Conservation (phyloP, 2,329 filamentous ascomycete genomes). For the Clathrospora elynae region DNA sequence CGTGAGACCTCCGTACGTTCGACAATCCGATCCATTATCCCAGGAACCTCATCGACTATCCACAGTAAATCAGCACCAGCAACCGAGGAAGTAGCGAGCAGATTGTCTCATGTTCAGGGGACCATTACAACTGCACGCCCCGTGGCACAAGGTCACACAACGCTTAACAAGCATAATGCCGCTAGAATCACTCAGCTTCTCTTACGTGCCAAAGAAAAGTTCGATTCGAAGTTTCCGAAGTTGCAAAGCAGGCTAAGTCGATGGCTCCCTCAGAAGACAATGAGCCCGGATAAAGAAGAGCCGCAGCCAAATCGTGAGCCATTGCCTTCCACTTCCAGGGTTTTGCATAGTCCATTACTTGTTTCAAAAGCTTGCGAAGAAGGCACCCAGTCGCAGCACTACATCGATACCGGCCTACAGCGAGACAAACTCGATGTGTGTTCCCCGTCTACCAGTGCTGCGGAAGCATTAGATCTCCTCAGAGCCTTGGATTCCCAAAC, state of each 20-base stretch:
- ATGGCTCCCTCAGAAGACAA: no score
- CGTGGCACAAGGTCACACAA: no score
- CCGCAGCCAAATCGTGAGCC: no score
- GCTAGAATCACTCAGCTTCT: no score
- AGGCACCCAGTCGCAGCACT: neutral
- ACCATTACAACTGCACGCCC: neutral
- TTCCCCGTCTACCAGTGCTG: slow-evolving; percentile 2
- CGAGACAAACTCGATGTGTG: slow-evolving; percentile 3
- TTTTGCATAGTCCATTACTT: neutral
- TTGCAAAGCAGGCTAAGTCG: no score
- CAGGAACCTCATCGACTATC: neutral
- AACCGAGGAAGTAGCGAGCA: neutral
- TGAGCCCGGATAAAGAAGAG: no score
- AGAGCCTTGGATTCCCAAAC: slow-evolving; percentile 12
- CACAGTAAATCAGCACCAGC: neutral
- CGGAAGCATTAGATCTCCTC: slow-evolving; percentile 13
- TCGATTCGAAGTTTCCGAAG: no score
- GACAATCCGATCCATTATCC: neutral
- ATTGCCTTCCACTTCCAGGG: no score
- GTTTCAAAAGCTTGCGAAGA: neutral
- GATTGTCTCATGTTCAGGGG: no score
- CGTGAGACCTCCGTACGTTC: slow-evolving; percentile 15
- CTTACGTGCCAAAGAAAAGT: no score
- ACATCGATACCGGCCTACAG: neutral
- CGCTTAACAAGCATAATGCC: no score